A percentile compares a stretch with the other conserved stretches of the same genome.
These are phyloP conservation scores for Colletotrichum sp. DNA, from an alignment of 2,329 filamentous ascomycete species.

Conservation along the genomic window DNA sequence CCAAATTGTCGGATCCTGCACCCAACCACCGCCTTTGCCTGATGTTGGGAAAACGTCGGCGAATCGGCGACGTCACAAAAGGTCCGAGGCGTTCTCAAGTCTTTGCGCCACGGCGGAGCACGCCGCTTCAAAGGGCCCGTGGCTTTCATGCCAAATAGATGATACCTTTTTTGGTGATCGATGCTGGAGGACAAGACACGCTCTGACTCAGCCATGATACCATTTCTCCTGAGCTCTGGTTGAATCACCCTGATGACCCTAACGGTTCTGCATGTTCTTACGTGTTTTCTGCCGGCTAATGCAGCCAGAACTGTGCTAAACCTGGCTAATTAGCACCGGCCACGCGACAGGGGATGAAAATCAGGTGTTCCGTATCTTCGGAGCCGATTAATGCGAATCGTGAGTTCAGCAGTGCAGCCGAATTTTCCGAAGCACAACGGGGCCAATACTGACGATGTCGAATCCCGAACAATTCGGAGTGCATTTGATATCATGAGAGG, in stretches of 20 bases:
- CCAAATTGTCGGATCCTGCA: neutral
- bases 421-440: neutral
- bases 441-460: neutral
- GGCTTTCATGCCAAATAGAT: neutral
- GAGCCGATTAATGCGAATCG: neutral
- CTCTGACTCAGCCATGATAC: neutral
- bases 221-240: neutral
- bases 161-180: neutral
- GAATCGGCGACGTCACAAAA: neutral
- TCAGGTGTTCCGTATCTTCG: neutral
- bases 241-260: neutral
- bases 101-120: neutral
- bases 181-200: neutral
- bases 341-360: neutral
- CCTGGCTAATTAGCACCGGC: neutral
- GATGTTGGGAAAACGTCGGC: neutral
- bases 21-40: neutral
- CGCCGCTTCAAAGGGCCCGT: neutral
- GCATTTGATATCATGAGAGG: neutral
- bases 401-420: neutral
- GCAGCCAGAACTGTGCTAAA: neutral
- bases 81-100: neutral
- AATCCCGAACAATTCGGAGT: neutral
- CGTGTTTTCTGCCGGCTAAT: neutral
- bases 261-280: neutral